phyloP scores from a whole-genome alignment of 257 asterid genomes.

The Handroanthus guayacan region DNA sequence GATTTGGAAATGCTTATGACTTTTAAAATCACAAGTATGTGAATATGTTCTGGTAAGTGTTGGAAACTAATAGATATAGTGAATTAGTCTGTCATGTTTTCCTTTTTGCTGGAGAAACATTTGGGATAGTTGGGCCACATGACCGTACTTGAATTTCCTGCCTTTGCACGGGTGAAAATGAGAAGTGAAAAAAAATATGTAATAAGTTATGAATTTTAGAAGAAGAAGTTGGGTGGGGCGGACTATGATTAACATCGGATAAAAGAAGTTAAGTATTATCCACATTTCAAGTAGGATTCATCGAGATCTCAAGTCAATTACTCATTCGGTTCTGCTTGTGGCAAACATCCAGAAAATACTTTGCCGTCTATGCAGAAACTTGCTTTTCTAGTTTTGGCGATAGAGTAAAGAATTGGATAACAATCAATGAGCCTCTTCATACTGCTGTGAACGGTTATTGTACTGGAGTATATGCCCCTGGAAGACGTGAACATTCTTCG shows the following conservation, averaged over 20 bases:
- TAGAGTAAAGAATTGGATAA: conserved; percentile 65
- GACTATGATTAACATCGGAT: background rate
- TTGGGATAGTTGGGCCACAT: background rate
- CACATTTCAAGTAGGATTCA: background rate
- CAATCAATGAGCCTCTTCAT: conserved; percentile 67
- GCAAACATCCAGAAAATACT: conserved; percentile 54
- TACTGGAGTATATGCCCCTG: conserved; percentile 60
- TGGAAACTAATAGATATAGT: background rate
- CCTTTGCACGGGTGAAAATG: background rate
- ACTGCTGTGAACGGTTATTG: conserved; percentile 62
- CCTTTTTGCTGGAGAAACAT: background rate
- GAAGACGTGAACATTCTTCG: conserved; percentile 49
- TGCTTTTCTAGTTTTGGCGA: conserved; percentile 63
- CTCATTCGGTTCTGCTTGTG: conserved; percentile 39
- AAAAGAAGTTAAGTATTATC: background rate
- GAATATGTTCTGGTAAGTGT: background rate
- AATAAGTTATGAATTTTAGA: background rate
- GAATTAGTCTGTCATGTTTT: background rate
- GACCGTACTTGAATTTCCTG: background rate
- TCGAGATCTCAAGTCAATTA: conserved; percentile 12
- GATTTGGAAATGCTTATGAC: background rate
- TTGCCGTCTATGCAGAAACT: conserved; percentile 62
- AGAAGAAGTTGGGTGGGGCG: background rate
- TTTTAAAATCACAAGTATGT: background rate
- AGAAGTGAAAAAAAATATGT: background rate